Conservation (phyloP, 306 rosid species). For the Trifolium dubium region DNA sequence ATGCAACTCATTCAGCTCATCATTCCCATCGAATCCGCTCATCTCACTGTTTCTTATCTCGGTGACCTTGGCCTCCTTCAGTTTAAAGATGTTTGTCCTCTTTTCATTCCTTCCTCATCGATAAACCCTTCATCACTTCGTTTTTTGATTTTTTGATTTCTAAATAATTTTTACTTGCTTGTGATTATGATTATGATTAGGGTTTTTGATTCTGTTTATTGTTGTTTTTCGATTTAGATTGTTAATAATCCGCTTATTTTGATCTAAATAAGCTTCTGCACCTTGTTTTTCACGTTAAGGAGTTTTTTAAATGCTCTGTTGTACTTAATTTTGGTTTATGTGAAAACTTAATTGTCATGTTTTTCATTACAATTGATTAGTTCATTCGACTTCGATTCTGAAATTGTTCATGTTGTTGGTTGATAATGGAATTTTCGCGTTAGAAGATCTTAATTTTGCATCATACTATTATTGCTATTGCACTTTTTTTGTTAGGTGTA, state of each 20-base stretch:
- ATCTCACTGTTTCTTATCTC: slow-evolving; percentile 82
- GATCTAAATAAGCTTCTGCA: slow-evolving; percentile 37
- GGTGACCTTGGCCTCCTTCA: slow-evolving; percentile 97
- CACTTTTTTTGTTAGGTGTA: background rate
- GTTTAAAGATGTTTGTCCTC: slow-evolving; percentile 73
- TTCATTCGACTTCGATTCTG: slow-evolving; percentile 27
- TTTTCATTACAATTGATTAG: slow-evolving; percentile 25
- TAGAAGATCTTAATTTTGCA: slow-evolving; percentile 12
- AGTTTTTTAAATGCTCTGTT: background rate
- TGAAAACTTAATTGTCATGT: background rate
- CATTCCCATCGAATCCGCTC: slow-evolving; percentile 95
- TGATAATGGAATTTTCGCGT: background rate
- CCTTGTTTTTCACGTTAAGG: background rate
- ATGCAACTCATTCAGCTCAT: slow-evolving; percentile 98
- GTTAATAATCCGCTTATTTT: background rate
- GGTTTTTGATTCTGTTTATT: slow-evolving; percentile 2
- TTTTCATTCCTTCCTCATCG: background rate
- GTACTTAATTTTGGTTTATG: slow-evolving; percentile 16
- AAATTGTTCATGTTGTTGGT: background rate
- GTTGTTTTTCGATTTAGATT: background rate
- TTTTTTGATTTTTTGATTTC: background rate
- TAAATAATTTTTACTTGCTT: background rate
- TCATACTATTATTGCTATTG: background rate
- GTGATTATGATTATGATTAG: slow-evolving; percentile 13
- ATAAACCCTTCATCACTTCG: slow-evolving; percentile 44